Conservation (phyloP, 2,329 filamentous ascomycete species). For the Parafenestella ontariensis region DNA sequence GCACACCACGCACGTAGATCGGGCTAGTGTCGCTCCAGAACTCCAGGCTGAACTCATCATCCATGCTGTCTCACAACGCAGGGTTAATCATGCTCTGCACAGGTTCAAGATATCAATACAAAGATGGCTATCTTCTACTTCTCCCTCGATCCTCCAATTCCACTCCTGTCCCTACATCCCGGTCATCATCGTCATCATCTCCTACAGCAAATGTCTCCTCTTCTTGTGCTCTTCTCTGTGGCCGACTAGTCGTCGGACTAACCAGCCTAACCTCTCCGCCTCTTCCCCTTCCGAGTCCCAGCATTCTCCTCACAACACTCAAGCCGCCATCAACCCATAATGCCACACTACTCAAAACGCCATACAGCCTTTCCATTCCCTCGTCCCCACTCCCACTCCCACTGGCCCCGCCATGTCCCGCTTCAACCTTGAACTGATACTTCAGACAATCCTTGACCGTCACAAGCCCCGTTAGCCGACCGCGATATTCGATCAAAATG, state of each 20-base stretch:
- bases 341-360: slow-evolving; percentile 20
- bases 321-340: slow-evolving; percentile 28
- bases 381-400: slow-evolving; percentile 29
- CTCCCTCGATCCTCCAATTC: slow-evolving; percentile 35
- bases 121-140: background rate
- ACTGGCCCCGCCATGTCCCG: slow-evolving; percentile 70
- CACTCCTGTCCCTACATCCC: slow-evolving; percentile 14
- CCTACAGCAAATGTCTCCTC: slow-evolving; percentile 12
- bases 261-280: slow-evolving; percentile 32
- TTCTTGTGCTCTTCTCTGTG: slow-evolving; percentile 3
- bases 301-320: slow-evolving; percentile 21
- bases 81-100: background rate
- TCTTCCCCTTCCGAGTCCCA: slow-evolving; percentile 19
- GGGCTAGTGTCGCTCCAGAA: slow-evolving; percentile 2
- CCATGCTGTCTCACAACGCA: slow-evolving; percentile 3
- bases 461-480: slow-evolving; percentile 81
- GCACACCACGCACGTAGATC: slow-evolving; percentile 7
- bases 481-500: slow-evolving; percentile 90
- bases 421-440: slow-evolving; percentile 96
- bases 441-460: slow-evolving; percentile 97
- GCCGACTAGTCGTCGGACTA: slow-evolving; percentile 26
- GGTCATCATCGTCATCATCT: slow-evolving; percentile 16
- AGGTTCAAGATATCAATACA: background rate
- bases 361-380: slow-evolving; percentile 39
- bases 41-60: background rate